Base-by-base conservation (phyloP, 2,329 filamentous ascomycete species). In the Aspergillus flavus region DNA sequence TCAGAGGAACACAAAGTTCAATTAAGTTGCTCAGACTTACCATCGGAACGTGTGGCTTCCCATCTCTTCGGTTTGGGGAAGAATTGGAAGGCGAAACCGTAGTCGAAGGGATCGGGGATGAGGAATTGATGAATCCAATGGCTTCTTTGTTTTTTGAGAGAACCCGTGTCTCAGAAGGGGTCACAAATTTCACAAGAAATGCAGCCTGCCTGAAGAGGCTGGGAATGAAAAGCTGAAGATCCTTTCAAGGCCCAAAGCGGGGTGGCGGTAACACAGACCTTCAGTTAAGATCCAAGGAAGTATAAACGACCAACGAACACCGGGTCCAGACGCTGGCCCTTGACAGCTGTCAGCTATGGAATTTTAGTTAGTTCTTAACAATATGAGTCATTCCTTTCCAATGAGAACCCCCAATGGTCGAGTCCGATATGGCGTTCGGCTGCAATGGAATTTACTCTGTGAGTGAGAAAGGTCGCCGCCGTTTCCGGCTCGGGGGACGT, bases 11-110 rank as follows among this genome's bases (percentile, higher is more conserved):
- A 68, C 65, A 45, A 53, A 59, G 21, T 58, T 50, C 53, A 58
- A 36, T 56, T 32, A 48, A 26, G 34, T 59, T 43, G 52, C 55
- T 45, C 23, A 28, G 50, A 75, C 76, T 72, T 65, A 78, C 76
- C 76, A 79, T 70, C 70, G 71, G 61, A 79, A 79, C n/a, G 71
- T 74, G 69, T 71, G 78, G 58, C 67, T 75, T 43, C 73, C 72
- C 76, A 78, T 78, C 43, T 61, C 66, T n/a, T 41, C 14, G 21
- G 21, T 43, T 61, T 34, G 36, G 41, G 34, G 16, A 34, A 61
- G 19, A 32, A 61, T 58, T 59, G 36, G 57, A 32, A 57, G 30
- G 46, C 50, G 23, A 50, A 53, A 39, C 46, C 26, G 14, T 28
- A 60, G 50, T 34, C 14, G 23, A 21, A 21, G 26, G 16, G 19